Evolutionary conservation across 768 basidiomycete species (phyloP).

Genomic region (Termitomyces sp.): DNA sequence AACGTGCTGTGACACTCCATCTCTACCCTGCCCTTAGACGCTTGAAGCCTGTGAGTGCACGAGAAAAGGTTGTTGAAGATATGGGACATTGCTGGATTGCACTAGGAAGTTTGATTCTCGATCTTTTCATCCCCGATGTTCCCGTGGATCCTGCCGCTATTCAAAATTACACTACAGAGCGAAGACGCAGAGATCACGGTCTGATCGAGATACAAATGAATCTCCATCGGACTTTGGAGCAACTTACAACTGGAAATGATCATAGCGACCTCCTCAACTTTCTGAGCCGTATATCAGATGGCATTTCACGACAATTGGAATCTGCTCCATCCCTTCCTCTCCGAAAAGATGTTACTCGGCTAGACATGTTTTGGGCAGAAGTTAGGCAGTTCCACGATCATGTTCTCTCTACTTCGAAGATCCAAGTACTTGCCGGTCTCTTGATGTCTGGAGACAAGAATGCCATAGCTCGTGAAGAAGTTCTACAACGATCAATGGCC

Average conservation of each 20-base stretch:
- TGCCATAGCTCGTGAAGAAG: slow-evolving; percentile 54
- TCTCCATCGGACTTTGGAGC: slow-evolving; percentile 56
- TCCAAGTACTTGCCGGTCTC: slow-evolving; percentile 41
- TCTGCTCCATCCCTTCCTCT: slow-evolving; percentile 25
- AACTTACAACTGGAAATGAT: slow-evolving; percentile 50
- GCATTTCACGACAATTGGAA: slow-evolving; percentile 24
- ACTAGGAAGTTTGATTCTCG: slow-evolving; percentile 54
- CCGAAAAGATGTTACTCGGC: slow-evolving; percentile 39
- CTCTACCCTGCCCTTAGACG: slow-evolving; percentile 23
- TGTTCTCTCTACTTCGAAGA: slow-evolving; percentile 43
- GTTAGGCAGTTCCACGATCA: slow-evolving; percentile 72
- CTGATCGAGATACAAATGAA: slow-evolving; percentile 44
- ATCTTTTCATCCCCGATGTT: slow-evolving; percentile 76
- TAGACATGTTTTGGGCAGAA: slow-evolving; percentile 72
- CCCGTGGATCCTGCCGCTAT: slow-evolving; percentile 86
- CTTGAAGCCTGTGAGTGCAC: slow-evolving; percentile 4
- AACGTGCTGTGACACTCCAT: slow-evolving; percentile 26
- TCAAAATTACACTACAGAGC: slow-evolving; percentile 41
- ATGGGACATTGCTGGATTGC: slow-evolving; percentile 53
- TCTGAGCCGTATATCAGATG: slow-evolving; percentile 35
- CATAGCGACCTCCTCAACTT: slow-evolving; percentile 45
- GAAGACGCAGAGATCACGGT: slow-evolving; percentile 38
- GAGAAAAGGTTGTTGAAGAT: slow-evolving; percentile 12
- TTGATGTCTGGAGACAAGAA: slow-evolving; percentile 33
- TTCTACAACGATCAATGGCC: slow-evolving; percentile 74